phyloP scores from a whole-genome alignment of 352 stramenopile genomes.

The Hyaloperonospora brassicae region DNA sequence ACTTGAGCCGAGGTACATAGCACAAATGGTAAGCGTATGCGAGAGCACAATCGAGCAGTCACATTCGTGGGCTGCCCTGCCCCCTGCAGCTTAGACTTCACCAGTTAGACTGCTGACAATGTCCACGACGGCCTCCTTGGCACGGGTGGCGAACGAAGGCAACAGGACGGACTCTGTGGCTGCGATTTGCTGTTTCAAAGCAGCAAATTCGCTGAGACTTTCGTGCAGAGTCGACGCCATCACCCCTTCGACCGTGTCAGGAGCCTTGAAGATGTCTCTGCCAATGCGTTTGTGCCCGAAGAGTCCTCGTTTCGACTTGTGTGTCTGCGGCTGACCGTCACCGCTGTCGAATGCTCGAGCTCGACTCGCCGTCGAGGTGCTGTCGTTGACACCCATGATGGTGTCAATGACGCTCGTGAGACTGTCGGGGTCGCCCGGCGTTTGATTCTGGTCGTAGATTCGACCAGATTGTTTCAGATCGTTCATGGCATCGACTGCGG shows the following conservation, averaged over 20 bases:
- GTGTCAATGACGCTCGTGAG: conserved; percentile 10
- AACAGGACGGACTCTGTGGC: conserved; percentile 17
- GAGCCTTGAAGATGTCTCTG: background rate
- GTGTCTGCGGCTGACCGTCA: background rate
- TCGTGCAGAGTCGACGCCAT: conserved; percentile 21
- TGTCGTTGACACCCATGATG: conserved; percentile 8
- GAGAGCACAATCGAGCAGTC: background rate
- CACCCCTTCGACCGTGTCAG: conserved; percentile 21
- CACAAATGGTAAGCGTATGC: too few relatives aligned
- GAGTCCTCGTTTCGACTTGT: conserved; percentile 3
- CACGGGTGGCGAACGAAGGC: conserved; percentile 13
- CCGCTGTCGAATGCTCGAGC: background rate
- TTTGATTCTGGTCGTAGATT: conserved; percentile 26
- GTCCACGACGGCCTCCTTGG: conserved; percentile 16
- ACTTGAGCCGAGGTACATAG: too few relatives aligned
- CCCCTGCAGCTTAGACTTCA: background rate
- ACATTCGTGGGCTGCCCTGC: conserved; percentile 5
- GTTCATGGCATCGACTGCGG: conserved; percentile 23
- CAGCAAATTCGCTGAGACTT: conserved; percentile 18
- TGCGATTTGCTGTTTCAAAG: conserved; percentile 23
- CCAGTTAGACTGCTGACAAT: conserved; percentile 14
- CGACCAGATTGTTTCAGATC: conserved; percentile 24
- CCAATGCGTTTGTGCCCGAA: conserved; percentile 7
- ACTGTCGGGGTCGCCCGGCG: conserved; percentile 7
- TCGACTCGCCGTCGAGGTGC: conserved; percentile 6